Evolutionary conservation across 768 basidiomycete genomes (phyloP), one percentile per base, ranked within the genome.

Genomic region (Fomitopsis serialis): DNA sequence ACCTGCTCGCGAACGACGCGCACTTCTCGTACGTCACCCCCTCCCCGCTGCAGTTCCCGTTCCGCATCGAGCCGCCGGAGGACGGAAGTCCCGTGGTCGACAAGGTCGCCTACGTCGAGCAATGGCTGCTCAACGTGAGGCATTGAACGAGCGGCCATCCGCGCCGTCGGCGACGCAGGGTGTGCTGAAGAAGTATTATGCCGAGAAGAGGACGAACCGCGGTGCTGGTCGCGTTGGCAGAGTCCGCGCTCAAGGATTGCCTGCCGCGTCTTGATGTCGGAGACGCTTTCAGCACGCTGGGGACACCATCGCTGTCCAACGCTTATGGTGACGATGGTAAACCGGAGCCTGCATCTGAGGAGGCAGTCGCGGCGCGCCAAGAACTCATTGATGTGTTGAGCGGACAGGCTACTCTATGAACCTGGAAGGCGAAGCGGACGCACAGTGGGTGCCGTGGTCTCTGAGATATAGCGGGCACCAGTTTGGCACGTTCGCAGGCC

Each of bases 391-490:
- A 95, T 53, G 79, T 97, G 2, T 74, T 96, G 6, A 83, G 88
- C 50, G 94, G 94, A 0, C 79, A 87, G 57, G 81, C 80, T 12
- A 78, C 84, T 7, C 77, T 96, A 81, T 87, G 74, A 78, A 78
- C 9, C 63, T 52, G 19, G 63, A 63, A 12, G 63, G 68, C 0
- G 66, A 65, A 7, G 64, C 61, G 9, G 65, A 69, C 19, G 66
- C 61, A 35, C 60, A 58, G 17, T 69, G 71, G 54, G 74, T 72
- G 3, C 75, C 96, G 0, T 98, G 92, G 91, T 85, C 89, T 4
- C 76, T 93, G 27, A 77, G 93, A 15, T 98, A 98, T 66, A 92
- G 89, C 57, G 95, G 94, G 0, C 90, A 92, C 63, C 91, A 93
- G 61, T 94, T 93, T 62, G 92, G 92, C 0, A 70, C 64, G 2